Conservation (phyloP, 2,329 filamentous ascomycete genomes). For the Exophiala viscosa region DNA sequence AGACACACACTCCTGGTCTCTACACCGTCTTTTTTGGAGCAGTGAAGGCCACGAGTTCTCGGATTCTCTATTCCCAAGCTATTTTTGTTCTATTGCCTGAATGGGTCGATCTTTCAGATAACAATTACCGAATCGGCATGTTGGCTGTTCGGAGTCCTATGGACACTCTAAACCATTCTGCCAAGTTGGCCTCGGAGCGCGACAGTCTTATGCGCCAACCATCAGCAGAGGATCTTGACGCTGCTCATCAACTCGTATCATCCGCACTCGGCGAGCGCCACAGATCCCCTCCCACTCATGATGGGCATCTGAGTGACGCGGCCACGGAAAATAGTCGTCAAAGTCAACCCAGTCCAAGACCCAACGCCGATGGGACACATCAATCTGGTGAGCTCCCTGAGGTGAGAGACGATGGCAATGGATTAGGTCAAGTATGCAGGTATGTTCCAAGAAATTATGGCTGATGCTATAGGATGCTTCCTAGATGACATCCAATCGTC, state of each 20-base stretch:
- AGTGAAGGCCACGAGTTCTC: not conserved
- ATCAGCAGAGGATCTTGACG: slow-evolving; percentile 46
- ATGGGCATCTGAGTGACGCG: slow-evolving; percentile 9
- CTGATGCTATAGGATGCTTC: too few species aligned
- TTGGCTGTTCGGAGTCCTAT: slow-evolving; percentile 28
- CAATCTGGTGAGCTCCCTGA: slow-evolving; percentile 8
- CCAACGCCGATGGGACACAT: slow-evolving; percentile 3
- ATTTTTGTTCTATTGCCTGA: not conserved
- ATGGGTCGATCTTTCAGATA: slow-evolving; percentile 12
- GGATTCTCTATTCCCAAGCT: not conserved
- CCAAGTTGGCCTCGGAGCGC: slow-evolving; percentile 17
- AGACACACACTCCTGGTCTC: not conserved
- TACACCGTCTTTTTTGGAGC: not conserved
- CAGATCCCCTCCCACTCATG: slow-evolving; percentile 12
- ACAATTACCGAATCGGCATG: slow-evolving; percentile 23
- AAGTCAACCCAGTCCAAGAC: slow-evolving; percentile 9
- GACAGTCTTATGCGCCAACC: slow-evolving; percentile 39
- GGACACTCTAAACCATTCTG: slow-evolving; percentile 25
- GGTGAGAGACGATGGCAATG: slow-evolving; percentile 18
- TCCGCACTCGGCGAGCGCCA: slow-evolving; percentile 42
- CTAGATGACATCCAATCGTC: too few species aligned
- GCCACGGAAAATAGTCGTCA: slow-evolving; percentile 9
- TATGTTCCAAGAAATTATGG: slow-evolving; percentile 8
- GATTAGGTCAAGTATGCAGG: slow-evolving; percentile 29
- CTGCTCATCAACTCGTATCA: slow-evolving; percentile 47